Evolutionary conservation across 2,329 filamentous ascomycete species (phyloP).

Genomic region (Xylaria digitata): DNA sequence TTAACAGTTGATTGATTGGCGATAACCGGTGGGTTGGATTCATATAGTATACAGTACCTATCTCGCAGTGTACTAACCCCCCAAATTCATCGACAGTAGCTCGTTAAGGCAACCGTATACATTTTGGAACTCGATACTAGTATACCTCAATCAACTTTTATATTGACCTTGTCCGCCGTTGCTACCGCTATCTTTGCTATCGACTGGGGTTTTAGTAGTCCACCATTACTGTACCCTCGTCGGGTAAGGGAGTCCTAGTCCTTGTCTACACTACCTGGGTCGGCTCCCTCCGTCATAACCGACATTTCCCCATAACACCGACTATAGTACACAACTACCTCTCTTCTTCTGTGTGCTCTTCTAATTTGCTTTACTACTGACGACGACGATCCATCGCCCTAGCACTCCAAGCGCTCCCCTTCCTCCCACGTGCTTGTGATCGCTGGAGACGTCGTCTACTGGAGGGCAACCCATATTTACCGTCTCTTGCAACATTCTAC

Average conservation of each 20-base stretch:
- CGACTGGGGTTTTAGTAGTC: conserved; percentile 4
- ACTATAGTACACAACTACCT: not conserved
- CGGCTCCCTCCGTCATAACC: conserved; percentile 32
- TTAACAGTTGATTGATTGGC: conserved; percentile 27
- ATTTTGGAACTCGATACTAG: conserved; percentile 13
- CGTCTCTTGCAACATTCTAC: conserved; percentile 12
- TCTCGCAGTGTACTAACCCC: conserved; percentile 3
- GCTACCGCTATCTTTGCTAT: conserved; percentile 3
- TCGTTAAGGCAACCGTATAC: conserved; percentile 1
- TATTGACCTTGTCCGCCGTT: conserved; percentile 19
- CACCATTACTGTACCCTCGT: conserved; percentile 7
- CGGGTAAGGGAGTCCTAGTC: conserved; percentile 7
- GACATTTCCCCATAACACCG: conserved; percentile 32
- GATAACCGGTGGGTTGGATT: conserved; percentile 25
- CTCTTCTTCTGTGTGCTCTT: conserved; percentile 18
- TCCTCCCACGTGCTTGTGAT: conserved; percentile 20
- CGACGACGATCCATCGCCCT: conserved; percentile 8
- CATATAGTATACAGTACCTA: conserved; percentile 12
- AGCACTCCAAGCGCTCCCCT: conserved; percentile 14
- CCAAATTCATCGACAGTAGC: conserved; percentile 9
- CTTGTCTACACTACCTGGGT: not conserved
- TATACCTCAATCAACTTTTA: conserved; percentile 9
- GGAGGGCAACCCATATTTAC: not conserved
- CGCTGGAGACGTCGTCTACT: conserved; percentile 17
- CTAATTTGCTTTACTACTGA: conserved; percentile 1